Evolutionary conservation across 2,329 filamentous ascomycete species (phyloP), one percentile per base, ranked within the genome.

Genomic region (Penicillium sp.): DNA sequence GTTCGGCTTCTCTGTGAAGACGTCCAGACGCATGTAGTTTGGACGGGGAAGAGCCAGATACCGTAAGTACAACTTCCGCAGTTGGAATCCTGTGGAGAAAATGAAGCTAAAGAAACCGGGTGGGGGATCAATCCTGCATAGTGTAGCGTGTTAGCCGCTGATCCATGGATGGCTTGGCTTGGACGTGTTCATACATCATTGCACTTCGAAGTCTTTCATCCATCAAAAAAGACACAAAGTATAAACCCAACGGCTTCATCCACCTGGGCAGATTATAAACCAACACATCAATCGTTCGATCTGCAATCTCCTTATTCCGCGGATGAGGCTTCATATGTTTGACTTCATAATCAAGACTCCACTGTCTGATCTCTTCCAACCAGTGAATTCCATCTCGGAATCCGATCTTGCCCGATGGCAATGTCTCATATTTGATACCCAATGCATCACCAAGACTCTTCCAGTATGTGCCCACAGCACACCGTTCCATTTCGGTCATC

Each of bases 371-470:
- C 53, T 84, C 82, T 0, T 83, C 77, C 7, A 82, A 68, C 76
- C 82, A 87, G 3, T 83, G 76, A 33, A 84, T 66, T 2, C 84
- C 82, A 63, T 84, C 81, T 4, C 71, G 71, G 66, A 81, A 84
- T 0, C 77, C 79, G 1, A 63, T 68, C 22, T 69, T 65, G 1
- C 63, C 68, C 0, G 78, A 81, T 0, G 78, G 79, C 8, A 86
- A 73, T 1, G 57, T 66, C 0, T 73, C 72, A 49, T 79, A 84
- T 3, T 76, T 75, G 57, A 93, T 91, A 0, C 80, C 83, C 86
- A 93, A 89, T 60, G 86, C 84, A 66, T 91, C 87, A 4, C 89
- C 90, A 7, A 92, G 78, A 59, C 81, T 81, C 73, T 89, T 90
- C 89, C 89, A 92, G 70, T 89, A 86, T 0, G 85, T 87, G 13